Percentiles rank a stretch among this genome's conserved stretches.
Evolutionary conservation across 1,284 basidiomycete species (phyloP).

Genomic region (Puccinia hordei): DNA sequence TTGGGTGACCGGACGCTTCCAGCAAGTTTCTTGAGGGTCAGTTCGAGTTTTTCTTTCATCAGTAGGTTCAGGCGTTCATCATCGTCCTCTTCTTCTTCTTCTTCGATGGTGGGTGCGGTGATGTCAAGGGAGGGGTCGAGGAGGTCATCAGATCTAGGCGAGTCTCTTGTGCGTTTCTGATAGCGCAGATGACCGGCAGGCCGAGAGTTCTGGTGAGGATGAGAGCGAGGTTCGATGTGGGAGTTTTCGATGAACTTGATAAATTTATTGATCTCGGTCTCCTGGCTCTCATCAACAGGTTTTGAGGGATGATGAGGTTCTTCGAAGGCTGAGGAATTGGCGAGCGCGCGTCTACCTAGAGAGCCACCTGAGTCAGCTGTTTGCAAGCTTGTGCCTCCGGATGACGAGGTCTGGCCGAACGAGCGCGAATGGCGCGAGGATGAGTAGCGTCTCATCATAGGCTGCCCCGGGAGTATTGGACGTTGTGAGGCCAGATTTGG

Average conservation of each 20-base stretch:
- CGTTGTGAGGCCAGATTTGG: not conserved
- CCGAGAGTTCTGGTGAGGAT: not conserved
- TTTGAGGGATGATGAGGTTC: not conserved
- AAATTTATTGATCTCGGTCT: constrained; percentile 27
- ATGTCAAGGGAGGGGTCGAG: not conserved
- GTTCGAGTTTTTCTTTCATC: constrained; percentile 22
- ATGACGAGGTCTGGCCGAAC: constrained; percentile 28
- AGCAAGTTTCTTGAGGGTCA: constrained; percentile 33
- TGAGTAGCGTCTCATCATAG: constrained; percentile 37
- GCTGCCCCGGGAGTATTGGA: constrained; percentile 5
- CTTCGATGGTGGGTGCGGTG: not conserved
- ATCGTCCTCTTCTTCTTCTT: constrained; percentile 7
- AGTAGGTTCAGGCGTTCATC: not conserved
- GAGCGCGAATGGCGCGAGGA: constrained; percentile 46
- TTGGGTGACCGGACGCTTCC: constrained; percentile 23
- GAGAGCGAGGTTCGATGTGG: not conserved
- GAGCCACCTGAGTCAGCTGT: constrained; percentile 24
- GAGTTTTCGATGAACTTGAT: constrained; percentile 23
- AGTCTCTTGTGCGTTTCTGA: not conserved
- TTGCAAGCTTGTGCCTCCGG: not conserved
- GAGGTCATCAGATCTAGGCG: not conserved
- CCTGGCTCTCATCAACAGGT: not conserved
- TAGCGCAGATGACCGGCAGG: not conserved
- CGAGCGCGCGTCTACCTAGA: not conserved
- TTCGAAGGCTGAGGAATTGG: constrained; percentile 4